Conservation (phyloP, 768 basidiomycete species). For the Termitomyces sp. region DNA sequence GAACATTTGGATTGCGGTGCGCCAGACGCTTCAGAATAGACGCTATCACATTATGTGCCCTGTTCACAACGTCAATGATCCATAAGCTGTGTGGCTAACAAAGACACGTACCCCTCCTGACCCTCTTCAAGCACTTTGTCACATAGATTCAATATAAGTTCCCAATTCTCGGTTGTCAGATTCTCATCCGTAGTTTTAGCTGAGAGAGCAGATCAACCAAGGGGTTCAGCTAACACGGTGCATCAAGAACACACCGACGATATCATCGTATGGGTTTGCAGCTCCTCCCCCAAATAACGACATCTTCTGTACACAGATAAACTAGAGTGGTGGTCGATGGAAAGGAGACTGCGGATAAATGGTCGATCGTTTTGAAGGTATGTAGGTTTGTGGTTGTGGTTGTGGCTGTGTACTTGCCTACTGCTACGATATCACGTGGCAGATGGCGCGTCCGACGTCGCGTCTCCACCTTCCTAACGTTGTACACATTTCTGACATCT, state of each 20-base stretch:
- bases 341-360: background rate
- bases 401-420: conserved; percentile 24
- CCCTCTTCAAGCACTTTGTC: conserved; percentile 95
- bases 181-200: conserved; percentile 98
- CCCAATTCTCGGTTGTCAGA: conserved; percentile 94
- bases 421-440: too few species aligned
- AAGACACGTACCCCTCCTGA: conserved; percentile 65
- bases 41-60: conserved; percentile 82
- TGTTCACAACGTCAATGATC: conserved; percentile 28
- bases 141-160: conserved; percentile 88
- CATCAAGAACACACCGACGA: conserved; percentile 59
- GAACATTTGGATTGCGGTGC: conserved; percentile 95
- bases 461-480: too few species aligned
- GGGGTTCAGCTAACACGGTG: background rate
- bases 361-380: conserved; percentile 3
- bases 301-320: conserved; percentile 38
- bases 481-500: too few species aligned
- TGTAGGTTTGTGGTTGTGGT: background rate
- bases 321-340: background rate
- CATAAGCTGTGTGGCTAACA: background rate
- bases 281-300: conserved; percentile 55
- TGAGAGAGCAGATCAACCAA: conserved; percentile 26
- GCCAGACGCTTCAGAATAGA: conserved; percentile 86
- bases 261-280: conserved; percentile 82
- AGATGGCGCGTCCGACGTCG: too few species aligned